Evolutionary conservation across 148 eudicot genomes (phyloP).

Genomic region (Rheum nobile): DNA sequence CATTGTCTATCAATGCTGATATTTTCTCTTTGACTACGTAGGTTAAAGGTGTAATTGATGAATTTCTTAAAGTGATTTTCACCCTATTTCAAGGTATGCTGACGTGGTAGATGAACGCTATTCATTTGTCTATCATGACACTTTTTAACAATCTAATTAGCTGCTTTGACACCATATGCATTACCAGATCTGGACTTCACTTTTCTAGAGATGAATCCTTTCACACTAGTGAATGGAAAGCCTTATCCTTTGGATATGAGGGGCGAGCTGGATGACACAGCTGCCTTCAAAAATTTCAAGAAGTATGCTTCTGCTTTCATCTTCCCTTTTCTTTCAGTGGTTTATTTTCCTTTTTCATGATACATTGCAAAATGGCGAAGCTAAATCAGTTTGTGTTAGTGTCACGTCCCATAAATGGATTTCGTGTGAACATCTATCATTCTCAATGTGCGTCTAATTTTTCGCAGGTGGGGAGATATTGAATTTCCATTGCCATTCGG

Average conservation of each 20-base stretch:
- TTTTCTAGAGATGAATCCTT: conserved; percentile 97
- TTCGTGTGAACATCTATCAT: background rate
- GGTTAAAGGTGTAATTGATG: conserved; percentile 74
- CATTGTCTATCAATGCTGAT: background rate
- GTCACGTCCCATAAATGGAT: background rate
- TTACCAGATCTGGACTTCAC: conserved; percentile 80
- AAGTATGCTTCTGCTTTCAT: conserved; percentile 18
- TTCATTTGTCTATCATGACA: background rate
- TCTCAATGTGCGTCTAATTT: background rate
- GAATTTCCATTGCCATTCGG: conserved; percentile 99
- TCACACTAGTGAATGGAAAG: conserved; percentile 80
- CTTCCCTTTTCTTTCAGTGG: background rate
- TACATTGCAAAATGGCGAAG: background rate
- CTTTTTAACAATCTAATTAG: background rate
- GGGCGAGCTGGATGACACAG: conserved; percentile 98
- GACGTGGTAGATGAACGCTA: background rate
- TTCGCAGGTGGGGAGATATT: conserved; percentile 73
- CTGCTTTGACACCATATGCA: background rate
- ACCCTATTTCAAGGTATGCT: conserved; percentile 59
- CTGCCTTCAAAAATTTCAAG: conserved; percentile 55
- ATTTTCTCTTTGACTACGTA: conserved; percentile 10
- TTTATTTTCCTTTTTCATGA: background rate
- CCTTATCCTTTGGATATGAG: conserved; percentile 99
- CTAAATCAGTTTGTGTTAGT: background rate
- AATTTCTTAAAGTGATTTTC: conserved; percentile 58